Base-by-base conservation (phyloP, 2,329 filamentous ascomycete genomes). In the Neopestalotiopsis sp. region DNA sequence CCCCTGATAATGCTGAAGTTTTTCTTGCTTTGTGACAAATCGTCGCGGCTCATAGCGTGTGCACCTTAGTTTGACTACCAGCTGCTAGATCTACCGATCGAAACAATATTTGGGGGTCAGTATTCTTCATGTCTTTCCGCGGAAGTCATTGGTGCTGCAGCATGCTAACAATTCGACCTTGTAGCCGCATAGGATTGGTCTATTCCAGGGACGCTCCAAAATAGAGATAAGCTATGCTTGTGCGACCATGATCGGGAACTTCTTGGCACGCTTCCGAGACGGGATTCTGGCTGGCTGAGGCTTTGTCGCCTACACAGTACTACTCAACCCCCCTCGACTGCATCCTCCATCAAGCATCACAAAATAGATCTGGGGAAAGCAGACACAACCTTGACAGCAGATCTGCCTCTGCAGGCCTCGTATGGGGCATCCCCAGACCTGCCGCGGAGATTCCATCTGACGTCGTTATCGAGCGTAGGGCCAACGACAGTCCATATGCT, bases 401-500 rank as follows among this genome's bases (percentile, higher is more conserved):
- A 20, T 30, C 59, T 34, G 14, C 30, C 32, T 38, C 59, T 62
- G 59, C 32, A 40, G 59, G 59, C 5, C 32, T 62, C 59, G 28
- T 32, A 17, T 45, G 40, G 40, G 40, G 61, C 28, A 14, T 28
- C 61, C 61, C 61, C 61, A 64, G 61, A 64, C 20, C n/a, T 38
- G 14, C 61, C 61, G 61, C 61, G 61, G 61, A 64, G 61, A 64
- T 64, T 64, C 40, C 20, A 49, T 49, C 45, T 62, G 59, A 62
- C 59, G 59, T 62, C 59, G 59, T 62, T 62, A 14, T 30, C 34
- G 34, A 34, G 5, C 45, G 34, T 45, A 69, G 70, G 24, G 65
- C 73, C 73, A 75, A 71, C 74, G 69, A 73, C 68, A 71, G 65
- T 68, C 32, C 56, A 40, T 56, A 61, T 72, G 67, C 72, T 74